Conservation (phyloP, 148 eudicot genomes). For the Rhododendron vialii region DNA sequence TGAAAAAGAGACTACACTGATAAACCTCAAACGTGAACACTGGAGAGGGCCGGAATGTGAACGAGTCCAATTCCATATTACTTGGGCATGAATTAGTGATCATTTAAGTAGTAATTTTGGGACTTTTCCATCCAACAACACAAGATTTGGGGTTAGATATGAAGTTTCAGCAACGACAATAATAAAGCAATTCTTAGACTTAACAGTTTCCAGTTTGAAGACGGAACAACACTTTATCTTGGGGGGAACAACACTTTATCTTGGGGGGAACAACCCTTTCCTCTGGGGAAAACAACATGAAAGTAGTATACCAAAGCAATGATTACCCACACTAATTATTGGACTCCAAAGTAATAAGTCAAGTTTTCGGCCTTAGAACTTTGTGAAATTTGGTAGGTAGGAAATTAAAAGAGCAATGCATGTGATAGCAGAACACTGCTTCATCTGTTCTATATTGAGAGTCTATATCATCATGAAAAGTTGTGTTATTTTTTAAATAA, state of each 20-base stretch:
- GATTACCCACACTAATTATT: background rate
- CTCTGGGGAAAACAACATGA: background rate
- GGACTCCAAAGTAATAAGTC: background rate
- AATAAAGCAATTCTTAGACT: background rate
- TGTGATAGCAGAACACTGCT: no score
- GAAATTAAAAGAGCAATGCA: no score
- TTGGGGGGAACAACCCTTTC: no score
- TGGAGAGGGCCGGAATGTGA: background rate
- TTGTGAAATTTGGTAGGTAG: background rate
- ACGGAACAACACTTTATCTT: background rate
- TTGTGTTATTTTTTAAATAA: no score
- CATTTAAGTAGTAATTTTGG: background rate
- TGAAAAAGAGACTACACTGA: background rate
- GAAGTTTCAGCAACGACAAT: background rate
- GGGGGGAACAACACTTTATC: background rate
- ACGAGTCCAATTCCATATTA: background rate
- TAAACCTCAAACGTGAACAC: background rate
- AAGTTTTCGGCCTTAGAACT: background rate
- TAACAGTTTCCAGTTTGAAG: background rate
- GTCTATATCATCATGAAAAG: no score
- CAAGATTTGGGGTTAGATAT: background rate
- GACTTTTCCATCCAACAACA: background rate
- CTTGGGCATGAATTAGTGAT: background rate
- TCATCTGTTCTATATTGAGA: no score
- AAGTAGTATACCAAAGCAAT: background rate